phyloP scores from a whole-genome alignment of 495 filamentous ascomycete species.

The Aspergillus cavernicola region DNA sequence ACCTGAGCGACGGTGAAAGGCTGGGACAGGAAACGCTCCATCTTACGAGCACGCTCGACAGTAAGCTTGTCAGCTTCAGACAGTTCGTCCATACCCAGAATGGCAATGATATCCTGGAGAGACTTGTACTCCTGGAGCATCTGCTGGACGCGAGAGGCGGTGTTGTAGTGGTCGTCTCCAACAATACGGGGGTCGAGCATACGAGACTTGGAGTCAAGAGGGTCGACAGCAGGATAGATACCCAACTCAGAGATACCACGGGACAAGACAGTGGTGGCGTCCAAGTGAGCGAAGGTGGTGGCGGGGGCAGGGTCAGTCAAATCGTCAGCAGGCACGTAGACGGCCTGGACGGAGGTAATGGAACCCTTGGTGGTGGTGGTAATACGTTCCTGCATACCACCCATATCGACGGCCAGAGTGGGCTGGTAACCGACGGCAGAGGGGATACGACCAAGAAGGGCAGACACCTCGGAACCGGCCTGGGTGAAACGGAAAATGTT shows the following conservation, averaged over 20 bases:
- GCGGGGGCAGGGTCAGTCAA: conserved; percentile 99
- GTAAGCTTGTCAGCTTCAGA: conserved; percentile 99
- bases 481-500: conserved; percentile 99
- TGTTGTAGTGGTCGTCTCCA: conserved; percentile 95
- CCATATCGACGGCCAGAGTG: conserved; percentile 99
- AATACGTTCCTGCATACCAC: conserved; percentile 99
- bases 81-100: conserved; percentile 99
- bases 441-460: conserved; percentile 98
- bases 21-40: conserved; percentile 99
- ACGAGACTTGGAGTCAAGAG: conserved; percentile 98
- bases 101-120: conserved; percentile 99
- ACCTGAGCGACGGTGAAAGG: conserved; percentile 98
- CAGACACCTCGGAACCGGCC: conserved; percentile 99
- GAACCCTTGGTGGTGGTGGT: conserved; percentile 99
- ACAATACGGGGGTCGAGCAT: conserved; percentile 99
- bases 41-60: conserved; percentile 99
- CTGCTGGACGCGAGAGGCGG: conserved; percentile 91
- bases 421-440: conserved; percentile 99
- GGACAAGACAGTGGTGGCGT: conserved; percentile 99
- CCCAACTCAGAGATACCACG: conserved; percentile 99
- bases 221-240: conserved; percentile 99
- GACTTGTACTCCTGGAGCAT: conserved; percentile 99
- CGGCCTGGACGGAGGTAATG: conserved; percentile 99
- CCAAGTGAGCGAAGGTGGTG: conserved; percentile 99
- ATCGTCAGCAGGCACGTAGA: conserved; percentile 99